Base-by-base conservation (phyloP, 2,329 filamentous ascomycete species). In the Fusarium sp. region DNA sequence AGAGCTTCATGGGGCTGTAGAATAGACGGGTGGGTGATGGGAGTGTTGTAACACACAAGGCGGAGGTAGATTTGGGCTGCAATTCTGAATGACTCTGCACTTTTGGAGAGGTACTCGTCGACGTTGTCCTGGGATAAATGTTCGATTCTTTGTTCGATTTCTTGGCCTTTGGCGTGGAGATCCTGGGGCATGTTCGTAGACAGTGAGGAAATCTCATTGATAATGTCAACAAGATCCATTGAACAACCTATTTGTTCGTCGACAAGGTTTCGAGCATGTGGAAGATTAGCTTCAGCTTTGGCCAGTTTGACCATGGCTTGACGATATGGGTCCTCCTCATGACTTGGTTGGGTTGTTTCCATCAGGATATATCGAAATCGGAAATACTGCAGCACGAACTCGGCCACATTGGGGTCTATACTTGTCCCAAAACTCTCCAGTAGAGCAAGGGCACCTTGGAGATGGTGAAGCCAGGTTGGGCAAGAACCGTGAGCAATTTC, bases 171-270 rank as follows among this genome's bases (percentile, higher is more conserved):
- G 4, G 25, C 23, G 17, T 63, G 40, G 4, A 66, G 40, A 3
- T 67, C 58, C 23, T 61, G 50, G 14, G 66, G 39, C 2, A 61
- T 44, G 4, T 30, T 22, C 10, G 45, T 40, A 7, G 70, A 62
- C 8, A 69, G 25, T 6, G 71, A 58, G 13, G 68, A 73, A 39
- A 72, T 67, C 20, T 71, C 59, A 5, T 72, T 73, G 23, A 73
- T 69, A 2, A 71, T 67, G 40, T 73, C 68, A 23, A 73, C 71
- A 17, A 73, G 47, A 35, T 72, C 71, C 71, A 73, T 73, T 0
- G 71, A 73, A 33, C 71, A 73, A 2, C 71, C 71, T 9, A 73
- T 68, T 2, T 71, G 71, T 15, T 71, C 71, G 22, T 73, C 71
- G n/a, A 73, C 48, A 3, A 67, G 32, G 14, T 61, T 56, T 2